Conservation (phyloP, 2,329 filamentous ascomycete species). For the Paecilomyces dactylethromorphus region DNA sequence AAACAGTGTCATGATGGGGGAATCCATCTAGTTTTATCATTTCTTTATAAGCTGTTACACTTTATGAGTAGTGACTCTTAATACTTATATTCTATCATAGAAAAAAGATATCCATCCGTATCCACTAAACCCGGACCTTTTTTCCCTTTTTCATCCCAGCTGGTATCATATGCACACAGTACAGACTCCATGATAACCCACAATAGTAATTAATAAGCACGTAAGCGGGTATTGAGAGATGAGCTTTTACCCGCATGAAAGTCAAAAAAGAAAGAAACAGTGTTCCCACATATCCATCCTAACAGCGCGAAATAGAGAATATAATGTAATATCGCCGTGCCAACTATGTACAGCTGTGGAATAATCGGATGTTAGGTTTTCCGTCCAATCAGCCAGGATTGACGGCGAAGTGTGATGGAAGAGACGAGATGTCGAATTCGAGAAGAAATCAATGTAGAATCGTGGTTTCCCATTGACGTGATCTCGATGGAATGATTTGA, state of each 20-base stretch:
- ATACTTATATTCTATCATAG: neutral
- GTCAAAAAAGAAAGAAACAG: neutral
- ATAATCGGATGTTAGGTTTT: neutral
- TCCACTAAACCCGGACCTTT: neutral
- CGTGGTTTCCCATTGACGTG: neutral
- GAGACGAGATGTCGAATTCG: neutral
- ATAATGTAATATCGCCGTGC: neutral
- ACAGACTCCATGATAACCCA: neutral
- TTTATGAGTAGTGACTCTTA: neutral
- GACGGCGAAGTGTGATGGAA: neutral
- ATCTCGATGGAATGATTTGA: neutral
- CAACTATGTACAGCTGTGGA: neutral
- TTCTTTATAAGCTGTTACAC: neutral
- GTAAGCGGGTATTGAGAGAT: neutral
- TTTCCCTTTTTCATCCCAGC: neutral
- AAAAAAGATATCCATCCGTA: neutral
- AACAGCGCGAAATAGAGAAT: neutral
- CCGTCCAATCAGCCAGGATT: neutral
- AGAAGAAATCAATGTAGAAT: neutral
- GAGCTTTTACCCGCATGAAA: neutral
- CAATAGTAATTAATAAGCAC: neutral
- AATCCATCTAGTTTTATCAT: neutral
- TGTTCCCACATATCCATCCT: neutral
- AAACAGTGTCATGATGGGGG: neutral
- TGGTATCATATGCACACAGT: neutral